Percentiles rank a stretch among this genome's conserved stretches.
These are phyloP conservation scores for Boletus holoroseus DNA, from an alignment of 1,284 basidiomycete species.

Conservation along the genomic window DNA sequence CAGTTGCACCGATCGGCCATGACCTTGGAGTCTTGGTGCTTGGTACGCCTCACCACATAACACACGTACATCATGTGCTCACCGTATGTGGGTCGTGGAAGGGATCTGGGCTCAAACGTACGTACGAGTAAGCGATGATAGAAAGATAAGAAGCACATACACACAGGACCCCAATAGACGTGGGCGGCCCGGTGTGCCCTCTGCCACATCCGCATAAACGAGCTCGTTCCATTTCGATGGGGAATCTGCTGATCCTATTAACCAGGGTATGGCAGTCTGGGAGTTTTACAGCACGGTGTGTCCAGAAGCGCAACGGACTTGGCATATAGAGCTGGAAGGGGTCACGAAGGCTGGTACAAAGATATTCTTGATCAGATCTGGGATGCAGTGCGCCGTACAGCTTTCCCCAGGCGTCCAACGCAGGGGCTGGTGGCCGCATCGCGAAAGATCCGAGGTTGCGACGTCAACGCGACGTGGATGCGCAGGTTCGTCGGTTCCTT, in stretches of 20 bases:
- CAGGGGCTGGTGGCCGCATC: neutral
- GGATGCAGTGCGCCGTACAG: neutral
- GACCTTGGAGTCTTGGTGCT: neutral
- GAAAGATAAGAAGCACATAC: constrained; percentile 20
- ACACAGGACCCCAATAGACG: constrained; percentile 17
- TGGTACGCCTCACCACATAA: constrained; percentile 2
- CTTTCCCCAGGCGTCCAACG: neutral
- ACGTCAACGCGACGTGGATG: neutral
- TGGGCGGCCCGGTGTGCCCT: constrained; percentile 11
- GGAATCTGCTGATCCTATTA: neutral
- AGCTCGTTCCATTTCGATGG: neutral
- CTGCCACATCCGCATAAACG: constrained; percentile 9
- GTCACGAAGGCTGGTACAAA: neutral
- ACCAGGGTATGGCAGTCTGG: neutral
- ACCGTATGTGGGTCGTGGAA: constrained; percentile 1
- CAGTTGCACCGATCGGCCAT: neutral
- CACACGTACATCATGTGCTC: constrained; percentile 10
- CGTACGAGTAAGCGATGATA: constrained; percentile 9
- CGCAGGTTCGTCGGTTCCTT: neutral
- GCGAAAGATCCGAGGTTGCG: neutral
- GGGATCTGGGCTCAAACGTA: constrained; percentile 15
- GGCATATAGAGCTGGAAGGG: neutral
- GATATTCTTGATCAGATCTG: constrained; percentile 2
- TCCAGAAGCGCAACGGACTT: neutral
- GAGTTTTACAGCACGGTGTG: constrained; percentile 6